These are phyloP conservation scores for Dichotomopilus funicola DNA, from an alignment of 2,329 filamentous ascomycete species.

Conservation along the genomic window DNA sequence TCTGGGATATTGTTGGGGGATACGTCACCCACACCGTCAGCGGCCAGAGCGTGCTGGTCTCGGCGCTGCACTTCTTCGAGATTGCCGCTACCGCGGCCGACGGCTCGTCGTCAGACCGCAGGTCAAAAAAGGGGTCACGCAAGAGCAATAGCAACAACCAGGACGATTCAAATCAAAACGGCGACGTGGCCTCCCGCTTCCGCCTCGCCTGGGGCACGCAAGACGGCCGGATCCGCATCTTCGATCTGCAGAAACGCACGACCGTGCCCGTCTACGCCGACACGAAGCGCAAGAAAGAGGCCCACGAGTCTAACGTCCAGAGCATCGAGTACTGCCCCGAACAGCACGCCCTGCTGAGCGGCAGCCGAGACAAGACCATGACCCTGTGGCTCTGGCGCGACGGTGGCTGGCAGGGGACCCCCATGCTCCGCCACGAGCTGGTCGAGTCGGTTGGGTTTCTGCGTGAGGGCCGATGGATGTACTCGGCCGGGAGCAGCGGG, in stretches of 20 bases:
- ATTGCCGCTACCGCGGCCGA: slow-evolving; percentile 44
- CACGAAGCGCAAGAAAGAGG: slow-evolving; percentile 52
- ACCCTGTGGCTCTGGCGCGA: slow-evolving; percentile 95
- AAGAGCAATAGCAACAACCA: slow-evolving; percentile 25
- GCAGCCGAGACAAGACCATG: slow-evolving; percentile 85
- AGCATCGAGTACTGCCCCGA: slow-evolving; percentile 72
- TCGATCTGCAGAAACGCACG: slow-evolving; percentile 81
- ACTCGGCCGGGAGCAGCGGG: slow-evolving; percentile 79
- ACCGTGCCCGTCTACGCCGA: slow-evolving; percentile 53
- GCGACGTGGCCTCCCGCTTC: slow-evolving; percentile 52
- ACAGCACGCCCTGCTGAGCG: slow-evolving; percentile 72
- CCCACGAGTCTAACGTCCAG: slow-evolving; percentile 92
- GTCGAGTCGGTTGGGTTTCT: slow-evolving; percentile 81
- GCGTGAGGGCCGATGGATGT: slow-evolving; percentile 63
- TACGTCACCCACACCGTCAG: slow-evolving; percentile 94
- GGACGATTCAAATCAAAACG: slow-evolving; percentile 35
- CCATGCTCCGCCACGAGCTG: slow-evolving; percentile 79
- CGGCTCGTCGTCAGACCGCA: slow-evolving; percentile 31
- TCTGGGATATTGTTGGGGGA: slow-evolving; percentile 89
- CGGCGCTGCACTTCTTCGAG: slow-evolving; percentile 87
- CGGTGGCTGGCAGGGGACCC: slow-evolving; percentile 71
- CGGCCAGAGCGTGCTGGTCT: slow-evolving; percentile 84
- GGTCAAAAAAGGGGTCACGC: slow-evolving; percentile 36
- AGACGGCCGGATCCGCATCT: slow-evolving; percentile 85
- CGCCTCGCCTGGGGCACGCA: slow-evolving; percentile 86